Percentiles rank a stretch among this genome's conserved stretches.
Evolutionary conservation across 1,284 basidiomycete genomes (phyloP).

Genomic region (Ganoderma leucocontextum): DNA sequence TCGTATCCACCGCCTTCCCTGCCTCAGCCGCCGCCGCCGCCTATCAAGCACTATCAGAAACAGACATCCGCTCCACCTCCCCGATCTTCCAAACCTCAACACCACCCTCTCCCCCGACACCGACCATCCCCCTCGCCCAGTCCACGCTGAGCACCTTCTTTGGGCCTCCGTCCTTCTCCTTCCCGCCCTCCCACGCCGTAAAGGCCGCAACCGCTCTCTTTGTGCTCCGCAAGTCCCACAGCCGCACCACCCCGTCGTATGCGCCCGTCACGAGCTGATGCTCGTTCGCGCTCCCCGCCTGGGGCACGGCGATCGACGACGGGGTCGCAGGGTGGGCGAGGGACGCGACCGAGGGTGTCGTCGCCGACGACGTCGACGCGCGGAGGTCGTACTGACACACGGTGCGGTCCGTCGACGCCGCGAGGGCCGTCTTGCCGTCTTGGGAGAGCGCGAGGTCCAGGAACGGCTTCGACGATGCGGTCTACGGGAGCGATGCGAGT

Average conservation of each 20-base stretch:
- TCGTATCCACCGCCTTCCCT: neutral
- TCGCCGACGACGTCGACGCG: constrained; percentile 45
- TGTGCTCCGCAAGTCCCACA: constrained; percentile 88
- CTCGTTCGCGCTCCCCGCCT: constrained; percentile 42
- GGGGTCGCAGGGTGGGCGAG: constrained; percentile 81
- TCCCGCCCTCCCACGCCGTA: constrained; percentile 60
- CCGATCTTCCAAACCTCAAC: constrained; percentile 81
- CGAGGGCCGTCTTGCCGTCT: constrained; percentile 56
- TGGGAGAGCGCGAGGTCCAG: constrained; percentile 59
- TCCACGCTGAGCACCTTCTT: constrained; percentile 83
- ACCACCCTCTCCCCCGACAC: constrained; percentile 85
- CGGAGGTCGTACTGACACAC: constrained; percentile 76
- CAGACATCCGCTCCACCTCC: constrained; percentile 36
- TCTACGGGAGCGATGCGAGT: constrained; percentile 47
- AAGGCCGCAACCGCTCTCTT: constrained; percentile 74
- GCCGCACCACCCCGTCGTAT: constrained; percentile 83
- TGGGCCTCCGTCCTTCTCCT: constrained; percentile 29
- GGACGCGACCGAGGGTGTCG: constrained; percentile 54
- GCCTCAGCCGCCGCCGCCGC: neutral
- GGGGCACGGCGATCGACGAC: constrained; percentile 67
- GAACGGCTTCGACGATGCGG: constrained; percentile 75
- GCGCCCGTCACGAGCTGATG: constrained; percentile 83
- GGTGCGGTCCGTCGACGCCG: constrained; percentile 74
- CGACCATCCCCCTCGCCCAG: constrained; percentile 78
- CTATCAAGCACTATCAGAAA: neutral